Evolutionary conservation across 495 filamentous ascomycete species (phyloP).

Genomic region (Xylaria curta): DNA sequence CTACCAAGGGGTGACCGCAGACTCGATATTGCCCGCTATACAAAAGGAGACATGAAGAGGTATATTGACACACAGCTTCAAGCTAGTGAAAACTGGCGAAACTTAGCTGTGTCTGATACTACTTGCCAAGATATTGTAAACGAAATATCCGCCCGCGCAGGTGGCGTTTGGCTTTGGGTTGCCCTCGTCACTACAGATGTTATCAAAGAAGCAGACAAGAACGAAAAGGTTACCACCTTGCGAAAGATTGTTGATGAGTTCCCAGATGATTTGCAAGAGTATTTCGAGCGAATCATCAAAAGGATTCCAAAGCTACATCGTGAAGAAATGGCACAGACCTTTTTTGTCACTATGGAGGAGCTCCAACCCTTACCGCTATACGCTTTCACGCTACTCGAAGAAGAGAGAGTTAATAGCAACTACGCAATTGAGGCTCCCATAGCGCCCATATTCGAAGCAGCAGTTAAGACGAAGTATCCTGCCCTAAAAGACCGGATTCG

Average conservation of each 20-base stretch:
- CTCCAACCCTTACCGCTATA: slow-evolving; percentile 17
- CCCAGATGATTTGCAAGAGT: slow-evolving; percentile 32
- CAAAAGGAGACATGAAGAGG: slow-evolving; percentile 34
- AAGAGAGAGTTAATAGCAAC: not conserved
- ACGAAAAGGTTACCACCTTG: slow-evolving; percentile 31
- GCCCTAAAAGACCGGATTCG: slow-evolving; percentile 6
- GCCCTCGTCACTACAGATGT: slow-evolving; percentile 34
- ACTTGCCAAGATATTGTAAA: slow-evolving; percentile 25
- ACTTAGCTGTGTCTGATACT: slow-evolving; percentile 2
- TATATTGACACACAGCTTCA: slow-evolving; percentile 34
- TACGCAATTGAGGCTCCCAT: slow-evolving; percentile 1
- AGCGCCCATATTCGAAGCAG: not conserved
- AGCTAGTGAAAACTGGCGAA: not conserved
- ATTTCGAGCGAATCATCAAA: slow-evolving; percentile 34
- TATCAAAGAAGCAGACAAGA: slow-evolving; percentile 32
- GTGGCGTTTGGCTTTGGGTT: slow-evolving; percentile 55
- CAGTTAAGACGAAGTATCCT: not conserved
- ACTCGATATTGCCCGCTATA: slow-evolving; percentile 33
- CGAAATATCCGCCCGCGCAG: slow-evolving; percentile 38
- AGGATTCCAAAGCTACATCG: slow-evolving; percentile 21
- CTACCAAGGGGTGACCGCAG: not conserved
- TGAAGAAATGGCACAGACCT: slow-evolving; percentile 22
- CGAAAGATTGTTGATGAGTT: slow-evolving; percentile 27
- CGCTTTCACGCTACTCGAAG: slow-evolving; percentile 18
- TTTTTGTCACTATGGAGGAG: slow-evolving; percentile 24